Evolutionary conservation across 345 rosid species (phyloP), one percentile per base, ranked within the genome.

Genomic region (Nephelium lappaceum): DNA sequence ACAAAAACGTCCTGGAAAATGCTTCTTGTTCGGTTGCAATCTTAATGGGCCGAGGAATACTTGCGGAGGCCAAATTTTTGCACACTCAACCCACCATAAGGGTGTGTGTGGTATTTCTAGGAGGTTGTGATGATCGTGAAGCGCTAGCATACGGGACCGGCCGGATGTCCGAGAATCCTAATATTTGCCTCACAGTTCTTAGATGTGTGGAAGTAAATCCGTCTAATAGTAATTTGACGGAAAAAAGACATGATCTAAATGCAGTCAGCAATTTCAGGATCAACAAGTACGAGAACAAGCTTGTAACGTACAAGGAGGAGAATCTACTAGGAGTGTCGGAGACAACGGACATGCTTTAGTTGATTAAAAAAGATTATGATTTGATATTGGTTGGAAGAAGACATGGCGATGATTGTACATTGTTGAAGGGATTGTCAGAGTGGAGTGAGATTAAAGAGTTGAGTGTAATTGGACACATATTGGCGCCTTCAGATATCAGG

Each of bases 41-140:
- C 24, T 68, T 86, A 45, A 55, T 72, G 16, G 82, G 80, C 21
- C 67, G 76, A 64, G 88, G 88, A 71, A 57, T 43, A 66, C 24
- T 78, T n/a, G 19, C 19, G 23, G 31, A 53, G 11, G 18, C 16
- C n/a, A 71, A 41, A 75, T 42, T 36, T 3, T 4, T 79, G 0
- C 5, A 57, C 4, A 23, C 77, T 8, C 6, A 18, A 18, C 6
- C 9, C 49, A 3, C 14, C n/a, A 25, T 45, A 24, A 78, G 55
- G 9, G 72, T 81, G 0, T 80, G 85, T 19, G 84, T 84, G 15
- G 2, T 86, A 45, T 86, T 88, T 57, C 5, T 88, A n/a, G 88
- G 89, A 11, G 91, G 91, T 15, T 67, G 87, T 14, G 91, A 88
- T 72, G 91, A 88, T 63, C 84, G 88, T 31, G 36, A 88, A 49